Conservation (phyloP, 352 stramenopile genomes). For the Globisporangium takayamanum region DNA sequence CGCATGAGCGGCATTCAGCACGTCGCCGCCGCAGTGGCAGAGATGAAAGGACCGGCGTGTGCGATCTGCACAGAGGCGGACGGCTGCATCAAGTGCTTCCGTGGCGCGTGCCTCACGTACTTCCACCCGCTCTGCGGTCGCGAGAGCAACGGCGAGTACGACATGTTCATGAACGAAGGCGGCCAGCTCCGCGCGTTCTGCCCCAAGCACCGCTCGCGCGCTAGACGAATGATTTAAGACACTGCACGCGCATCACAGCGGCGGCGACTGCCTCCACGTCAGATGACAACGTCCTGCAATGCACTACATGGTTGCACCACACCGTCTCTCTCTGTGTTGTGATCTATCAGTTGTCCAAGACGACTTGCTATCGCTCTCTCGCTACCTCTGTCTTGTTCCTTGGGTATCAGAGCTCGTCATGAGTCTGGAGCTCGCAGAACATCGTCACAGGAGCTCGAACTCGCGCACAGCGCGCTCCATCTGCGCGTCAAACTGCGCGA, state of each 20-base stretch:
- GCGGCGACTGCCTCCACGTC: no score
- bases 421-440: neutral
- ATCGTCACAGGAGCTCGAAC: conserved; percentile 52
- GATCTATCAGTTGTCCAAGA: no score
- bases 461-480: conserved; percentile 64
- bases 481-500: conserved; percentile 77
- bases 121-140: conserved; percentile 84
- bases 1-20: conserved; percentile 78
- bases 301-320: conserved; percentile 2
- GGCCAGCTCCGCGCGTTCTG: conserved; percentile 80
- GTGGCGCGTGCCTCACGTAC: conserved; percentile 48
- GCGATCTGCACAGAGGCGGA: conserved; percentile 54
- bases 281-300: neutral
- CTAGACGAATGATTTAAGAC: neutral
- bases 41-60: conserved; percentile 59
- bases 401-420: no score
- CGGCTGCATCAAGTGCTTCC: conserved; percentile 85
- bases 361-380: neutral
- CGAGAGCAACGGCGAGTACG: conserved; percentile 68
- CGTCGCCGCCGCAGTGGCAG: conserved; percentile 54
- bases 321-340: no score
- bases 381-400: neutral
- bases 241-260: neutral
- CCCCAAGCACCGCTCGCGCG: conserved; percentile 54
- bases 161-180: conserved; percentile 89